These are phyloP conservation scores for Nakaseomyces bracarensis DNA, from an alignment of 1,139 yeast genomes.

Conservation along the genomic window DNA sequence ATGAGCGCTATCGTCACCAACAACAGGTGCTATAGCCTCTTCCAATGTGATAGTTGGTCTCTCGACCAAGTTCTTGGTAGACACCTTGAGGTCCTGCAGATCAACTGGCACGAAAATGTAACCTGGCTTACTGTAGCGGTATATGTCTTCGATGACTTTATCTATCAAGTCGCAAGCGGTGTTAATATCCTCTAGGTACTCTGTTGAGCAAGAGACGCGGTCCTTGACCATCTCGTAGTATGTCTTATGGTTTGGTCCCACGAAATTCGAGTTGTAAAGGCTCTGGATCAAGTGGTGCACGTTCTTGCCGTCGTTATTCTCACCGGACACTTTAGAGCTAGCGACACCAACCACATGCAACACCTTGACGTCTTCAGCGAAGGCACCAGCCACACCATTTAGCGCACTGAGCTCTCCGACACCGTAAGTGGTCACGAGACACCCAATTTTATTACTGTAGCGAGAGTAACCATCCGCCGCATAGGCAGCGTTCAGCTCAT, in stretches of 20 bases:
- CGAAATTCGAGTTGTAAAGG: conserved; percentile 42
- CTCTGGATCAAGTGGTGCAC: conserved; percentile 69
- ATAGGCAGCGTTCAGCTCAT: conserved; percentile 51
- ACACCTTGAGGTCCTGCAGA: conserved; percentile 45
- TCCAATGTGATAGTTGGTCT: conserved; percentile 27
- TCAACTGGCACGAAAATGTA: conserved; percentile 70
- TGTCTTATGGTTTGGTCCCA: conserved; percentile 49
- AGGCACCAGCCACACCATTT: conserved; percentile 61
- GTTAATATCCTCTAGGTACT: conserved; percentile 43
- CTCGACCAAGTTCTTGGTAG: conserved; percentile 28
- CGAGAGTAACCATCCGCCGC: conserved; percentile 65
- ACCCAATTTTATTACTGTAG: conserved; percentile 49
- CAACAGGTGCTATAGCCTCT: conserved; percentile 17
- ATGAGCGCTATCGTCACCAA: conserved; percentile 27
- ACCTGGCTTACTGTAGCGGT: conserved; percentile 63
- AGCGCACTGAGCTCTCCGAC: conserved; percentile 67
- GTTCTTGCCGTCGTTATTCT: conserved; percentile 40
- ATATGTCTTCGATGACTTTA: conserved; percentile 48
- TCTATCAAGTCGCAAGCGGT: conserved; percentile 53
- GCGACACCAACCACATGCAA: conserved; percentile 64
- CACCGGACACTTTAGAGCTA: conserved; percentile 36
- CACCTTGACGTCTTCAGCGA: conserved; percentile 55
- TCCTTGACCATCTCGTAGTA: conserved; percentile 56
- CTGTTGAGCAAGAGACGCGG: conserved; percentile 50
- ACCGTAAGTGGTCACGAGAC: conserved; percentile 58